Conservation (phyloP, 1,284 basidiomycete genomes). For the Austroboletus niveus region DNA sequence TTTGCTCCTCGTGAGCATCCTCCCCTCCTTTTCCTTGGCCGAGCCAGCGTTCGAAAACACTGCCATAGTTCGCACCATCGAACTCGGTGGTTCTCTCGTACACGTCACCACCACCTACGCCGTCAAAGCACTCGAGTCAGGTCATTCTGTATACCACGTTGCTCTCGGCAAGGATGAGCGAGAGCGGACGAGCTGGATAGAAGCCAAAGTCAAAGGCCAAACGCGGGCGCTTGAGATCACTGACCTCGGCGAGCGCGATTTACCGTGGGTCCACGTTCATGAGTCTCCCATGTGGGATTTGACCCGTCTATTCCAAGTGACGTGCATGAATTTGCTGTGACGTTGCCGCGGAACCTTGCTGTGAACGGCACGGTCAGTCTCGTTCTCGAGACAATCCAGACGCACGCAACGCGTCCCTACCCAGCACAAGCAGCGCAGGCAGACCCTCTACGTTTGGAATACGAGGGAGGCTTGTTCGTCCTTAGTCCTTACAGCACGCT, state of each 20-base stretch:
- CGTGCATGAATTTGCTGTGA: slow-evolving; percentile 46
- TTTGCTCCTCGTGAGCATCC: slow-evolving; percentile 36
- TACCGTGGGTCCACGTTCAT: slow-evolving; percentile 42
- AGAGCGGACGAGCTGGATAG: slow-evolving; percentile 72
- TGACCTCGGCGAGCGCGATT: slow-evolving; percentile 48
- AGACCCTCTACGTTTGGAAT: slow-evolving; percentile 81
- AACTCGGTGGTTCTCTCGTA: slow-evolving; percentile 84
- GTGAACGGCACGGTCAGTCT: slow-evolving; percentile 65
- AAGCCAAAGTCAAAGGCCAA: slow-evolving; percentile 75
- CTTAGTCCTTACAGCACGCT: slow-evolving; percentile 82
- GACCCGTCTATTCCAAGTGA: slow-evolving; percentile 26
- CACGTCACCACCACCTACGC: slow-evolving; percentile 87
- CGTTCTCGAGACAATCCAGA: slow-evolving; percentile 73
- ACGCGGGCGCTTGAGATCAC: slow-evolving; percentile 53
- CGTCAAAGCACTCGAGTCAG: slow-evolving; percentile 67
- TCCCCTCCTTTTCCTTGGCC: slow-evolving; percentile 35
- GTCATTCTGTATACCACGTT: slow-evolving; percentile 65
- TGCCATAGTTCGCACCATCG: slow-evolving; percentile 80
- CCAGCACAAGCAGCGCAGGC: slow-evolving; percentile 73
- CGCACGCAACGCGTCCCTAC: slow-evolving; percentile 74
- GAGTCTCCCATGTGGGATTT: slow-evolving; percentile 1
- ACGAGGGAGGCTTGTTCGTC: slow-evolving; percentile 72
- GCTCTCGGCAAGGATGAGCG: slow-evolving; percentile 66
- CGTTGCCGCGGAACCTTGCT: slow-evolving; percentile 45
- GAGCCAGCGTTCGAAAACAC: slow-evolving; percentile 77